Base-by-base conservation (phyloP, 768 basidiomycete genomes). In the Dendrothele bispora region DNA sequence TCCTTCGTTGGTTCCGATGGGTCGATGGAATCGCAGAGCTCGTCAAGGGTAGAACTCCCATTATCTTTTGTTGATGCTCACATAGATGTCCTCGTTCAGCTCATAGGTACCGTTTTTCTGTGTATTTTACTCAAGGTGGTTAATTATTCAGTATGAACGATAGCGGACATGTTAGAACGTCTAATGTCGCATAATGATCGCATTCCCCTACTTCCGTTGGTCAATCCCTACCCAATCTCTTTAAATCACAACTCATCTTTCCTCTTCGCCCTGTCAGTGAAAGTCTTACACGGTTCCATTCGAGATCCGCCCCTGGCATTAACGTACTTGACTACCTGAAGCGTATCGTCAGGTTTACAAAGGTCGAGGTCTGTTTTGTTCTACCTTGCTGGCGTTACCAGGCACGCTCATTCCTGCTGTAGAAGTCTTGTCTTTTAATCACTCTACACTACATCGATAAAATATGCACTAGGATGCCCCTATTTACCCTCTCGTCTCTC, bases 91-190 rank as follows among this genome's bases (percentile, higher is more conserved):
- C 80, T 98, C 61, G 86, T 89, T 54, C 75, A 87, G 52, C 86
- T 99, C 55, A 94, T 98, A 67, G 89, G 94, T 95, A 64, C 65
- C 27, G 32, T 46, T 46, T 22, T 48, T 55, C 46, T 58, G 27
- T 39, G 10, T 61, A 51, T 53, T 49, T 46, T 4, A 27, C 18
- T 7, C 11, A 29, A 18, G 22, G 27, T n/a, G 18, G 25, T 10
- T 32, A 10, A 32, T 32, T 10, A 32, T 32, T 32, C n/a, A 32
- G n/a, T 32, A 32, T 32, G 10, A n/a, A 30, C 36, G 39, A 38
- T 54, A 95, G 93, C 92, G 59, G 90, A 95, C 69, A 98, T 98
- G 95, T 82, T 99, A 58, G 83, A 94, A 62, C 88, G 94, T 54
- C 75, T 99, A 60, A 94, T 97, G 70, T 74, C 79, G 46, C 92